These are phyloP conservation scores for Solanum neorickii DNA, from an alignment of 257 asterid genomes.

Conservation along the genomic window DNA sequence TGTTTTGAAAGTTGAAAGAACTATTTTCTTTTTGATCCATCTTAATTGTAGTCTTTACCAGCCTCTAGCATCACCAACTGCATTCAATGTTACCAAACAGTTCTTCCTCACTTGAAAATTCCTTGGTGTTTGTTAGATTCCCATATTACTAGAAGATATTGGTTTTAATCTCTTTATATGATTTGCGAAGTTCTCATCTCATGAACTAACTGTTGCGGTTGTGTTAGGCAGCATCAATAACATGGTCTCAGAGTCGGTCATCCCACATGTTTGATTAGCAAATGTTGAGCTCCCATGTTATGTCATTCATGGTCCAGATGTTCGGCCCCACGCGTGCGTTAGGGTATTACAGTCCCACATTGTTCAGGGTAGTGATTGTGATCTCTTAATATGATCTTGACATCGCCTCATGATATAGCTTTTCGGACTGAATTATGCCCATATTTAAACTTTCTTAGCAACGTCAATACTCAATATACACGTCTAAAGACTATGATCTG, in stretches of 20 bases:
- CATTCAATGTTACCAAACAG: neutral
- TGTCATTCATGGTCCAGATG: neutral
- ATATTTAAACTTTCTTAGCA: neutral
- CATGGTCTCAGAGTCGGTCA: neutral
- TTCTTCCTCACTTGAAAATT: neutral
- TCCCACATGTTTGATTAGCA: neutral
- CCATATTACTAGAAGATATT: neutral
- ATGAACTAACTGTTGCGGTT: neutral
- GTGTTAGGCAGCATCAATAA: neutral
- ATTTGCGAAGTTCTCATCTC: neutral
- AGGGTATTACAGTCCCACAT: neutral
- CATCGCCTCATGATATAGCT: neutral
- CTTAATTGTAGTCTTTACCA: neutral
- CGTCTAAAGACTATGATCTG: neutral
- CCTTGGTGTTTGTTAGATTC: neutral
- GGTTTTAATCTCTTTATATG: neutral
- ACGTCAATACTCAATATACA: neutral
- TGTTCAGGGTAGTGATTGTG: neutral
- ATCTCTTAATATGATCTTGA: neutral
- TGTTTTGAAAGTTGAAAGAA: neutral
- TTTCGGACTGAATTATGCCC: neutral
- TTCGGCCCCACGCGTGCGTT: neutral
- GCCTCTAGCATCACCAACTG: neutral
- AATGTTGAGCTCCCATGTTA: neutral
- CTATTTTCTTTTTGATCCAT: neutral